Percentiles rank a stretch among this genome's conserved stretches.
These are phyloP conservation scores for Calonectria pseudoturangicola DNA, from an alignment of 2,329 filamentous ascomycete species.

Conservation along the genomic window DNA sequence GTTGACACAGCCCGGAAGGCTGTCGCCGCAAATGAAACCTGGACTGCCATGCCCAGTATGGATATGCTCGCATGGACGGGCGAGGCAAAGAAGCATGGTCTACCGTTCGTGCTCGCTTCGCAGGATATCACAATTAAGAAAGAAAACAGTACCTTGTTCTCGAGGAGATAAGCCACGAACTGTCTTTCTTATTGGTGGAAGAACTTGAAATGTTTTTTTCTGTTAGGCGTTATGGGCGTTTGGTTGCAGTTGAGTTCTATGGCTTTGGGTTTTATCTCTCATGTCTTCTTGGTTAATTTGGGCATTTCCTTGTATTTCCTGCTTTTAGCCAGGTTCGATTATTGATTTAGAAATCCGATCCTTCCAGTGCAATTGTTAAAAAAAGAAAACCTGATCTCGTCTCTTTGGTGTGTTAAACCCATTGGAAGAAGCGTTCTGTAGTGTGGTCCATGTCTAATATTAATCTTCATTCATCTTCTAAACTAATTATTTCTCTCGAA, in stretches of 20 bases:
- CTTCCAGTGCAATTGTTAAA: too few relatives aligned
- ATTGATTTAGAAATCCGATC: too few relatives aligned
- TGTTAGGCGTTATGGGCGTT: too few relatives aligned
- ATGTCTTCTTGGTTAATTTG: too few relatives aligned
- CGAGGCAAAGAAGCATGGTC: not conserved
- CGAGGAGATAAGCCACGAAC: not conserved
- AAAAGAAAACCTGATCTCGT: too few relatives aligned
- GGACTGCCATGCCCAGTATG: not conserved
- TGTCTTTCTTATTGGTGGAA: too few relatives aligned
- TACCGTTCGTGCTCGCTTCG: not conserved
- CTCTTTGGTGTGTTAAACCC: too few relatives aligned
- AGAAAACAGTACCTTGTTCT: not conserved
- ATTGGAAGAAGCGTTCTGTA: not conserved
- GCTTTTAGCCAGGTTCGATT: too few relatives aligned
- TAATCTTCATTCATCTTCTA: slow-evolving; percentile 9
- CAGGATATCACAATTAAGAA: not conserved
- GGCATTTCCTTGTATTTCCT: too few relatives aligned
- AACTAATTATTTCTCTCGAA: slow-evolving; percentile 6
- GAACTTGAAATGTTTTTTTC: too few relatives aligned
- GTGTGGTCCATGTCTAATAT: not conserved
- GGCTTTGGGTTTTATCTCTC: too few relatives aligned
- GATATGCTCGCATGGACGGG: slow-evolving; percentile 8
- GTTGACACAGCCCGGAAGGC: not conserved
- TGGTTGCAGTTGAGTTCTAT: too few relatives aligned
- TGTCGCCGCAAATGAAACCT: not conserved